A percentile compares a stretch with the other conserved stretches of the same genome.
Conservation (phyloP, 2,329 filamentous ascomycete genomes). For the Hymenoscyphus occultus region DNA sequence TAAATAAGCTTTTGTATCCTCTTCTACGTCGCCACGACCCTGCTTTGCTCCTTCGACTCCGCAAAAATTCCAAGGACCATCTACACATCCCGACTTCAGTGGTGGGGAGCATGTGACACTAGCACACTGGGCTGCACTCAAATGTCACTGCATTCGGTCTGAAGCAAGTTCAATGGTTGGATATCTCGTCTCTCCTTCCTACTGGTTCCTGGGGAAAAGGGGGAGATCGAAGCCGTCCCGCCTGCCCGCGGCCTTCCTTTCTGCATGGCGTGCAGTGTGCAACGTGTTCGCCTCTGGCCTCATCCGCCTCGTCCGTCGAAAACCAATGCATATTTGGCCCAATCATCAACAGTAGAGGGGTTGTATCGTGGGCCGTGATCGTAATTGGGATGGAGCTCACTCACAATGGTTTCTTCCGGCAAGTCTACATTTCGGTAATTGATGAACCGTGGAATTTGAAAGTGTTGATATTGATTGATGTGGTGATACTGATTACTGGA, state of each 20-base stretch:
- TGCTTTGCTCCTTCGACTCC: conserved; percentile 10
- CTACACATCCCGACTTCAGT: not conserved
- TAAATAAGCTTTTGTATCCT: not conserved
- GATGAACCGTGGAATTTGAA: conserved; percentile 1
- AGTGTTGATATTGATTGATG: conserved; percentile 3
- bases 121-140: not conserved
- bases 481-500: not conserved
- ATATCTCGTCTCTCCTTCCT: conserved; percentile 24
- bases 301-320: conserved; percentile 25
- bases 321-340: conserved; percentile 11
- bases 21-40: conserved; percentile 13
- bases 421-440: not conserved
- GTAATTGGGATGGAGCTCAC: not conserved
- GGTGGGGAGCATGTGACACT: conserved; percentile 6
- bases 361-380: not conserved
- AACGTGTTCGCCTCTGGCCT: conserved; percentile 34
- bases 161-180: conserved; percentile 28
- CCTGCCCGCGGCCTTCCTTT: conserved; percentile 21
- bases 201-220: conserved; percentile 26
- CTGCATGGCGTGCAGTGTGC: conserved; percentile 25
- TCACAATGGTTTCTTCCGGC: not conserved
- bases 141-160: not conserved
- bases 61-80: not conserved
- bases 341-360: conserved; percentile 7
- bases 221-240: conserved; percentile 13